Conservation (phyloP, 805 yeast species). For the Candida endomychidarum region DNA sequence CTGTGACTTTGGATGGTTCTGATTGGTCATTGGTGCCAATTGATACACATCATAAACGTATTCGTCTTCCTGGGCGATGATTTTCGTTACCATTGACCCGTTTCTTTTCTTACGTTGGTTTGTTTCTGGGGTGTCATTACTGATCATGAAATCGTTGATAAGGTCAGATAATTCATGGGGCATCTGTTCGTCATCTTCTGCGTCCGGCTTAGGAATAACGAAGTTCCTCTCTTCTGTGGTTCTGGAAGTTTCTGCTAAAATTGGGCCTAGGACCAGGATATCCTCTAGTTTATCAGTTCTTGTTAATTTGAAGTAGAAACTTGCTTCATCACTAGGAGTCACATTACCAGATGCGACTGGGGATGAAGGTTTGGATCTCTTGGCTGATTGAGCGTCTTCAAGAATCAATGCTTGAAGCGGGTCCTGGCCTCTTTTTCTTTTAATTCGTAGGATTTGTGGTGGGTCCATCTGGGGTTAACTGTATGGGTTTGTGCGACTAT, state of each 20-base stretch:
- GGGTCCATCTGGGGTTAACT: too few relatives aligned
- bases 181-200: slow-evolving; percentile 34
- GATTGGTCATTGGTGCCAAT: slow-evolving; percentile 41
- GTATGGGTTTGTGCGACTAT: too few relatives aligned
- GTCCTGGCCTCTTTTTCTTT: slow-evolving; percentile 83
- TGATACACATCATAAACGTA: slow-evolving; percentile 89
- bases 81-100: background rate
- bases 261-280: slow-evolving; percentile 10
- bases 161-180: slow-evolving; percentile 72
- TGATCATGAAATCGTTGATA: slow-evolving; percentile 57
- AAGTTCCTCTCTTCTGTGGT: slow-evolving; percentile 26
- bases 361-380: slow-evolving; percentile 43
- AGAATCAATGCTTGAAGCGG: slow-evolving; percentile 78
- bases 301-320: slow-evolving; percentile 33
- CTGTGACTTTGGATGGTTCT: slow-evolving; percentile 46
- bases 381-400: slow-evolving; percentile 37
- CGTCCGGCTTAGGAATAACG: slow-evolving; percentile 33
- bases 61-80: slow-evolving; percentile 41
- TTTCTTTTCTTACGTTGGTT: slow-evolving; percentile 17
- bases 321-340: slow-evolving; percentile 25
- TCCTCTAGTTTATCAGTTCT: slow-evolving; percentile 26
- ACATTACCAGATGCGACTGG: slow-evolving; percentile 34
- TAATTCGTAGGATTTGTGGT: slow-evolving; percentile 77
- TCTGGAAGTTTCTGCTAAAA: slow-evolving; percentile 14
- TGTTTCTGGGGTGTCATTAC: slow-evolving; percentile 27